Base-by-base conservation (phyloP, 345 rosid genomes). In the Eucalyptus shirleyi region DNA sequence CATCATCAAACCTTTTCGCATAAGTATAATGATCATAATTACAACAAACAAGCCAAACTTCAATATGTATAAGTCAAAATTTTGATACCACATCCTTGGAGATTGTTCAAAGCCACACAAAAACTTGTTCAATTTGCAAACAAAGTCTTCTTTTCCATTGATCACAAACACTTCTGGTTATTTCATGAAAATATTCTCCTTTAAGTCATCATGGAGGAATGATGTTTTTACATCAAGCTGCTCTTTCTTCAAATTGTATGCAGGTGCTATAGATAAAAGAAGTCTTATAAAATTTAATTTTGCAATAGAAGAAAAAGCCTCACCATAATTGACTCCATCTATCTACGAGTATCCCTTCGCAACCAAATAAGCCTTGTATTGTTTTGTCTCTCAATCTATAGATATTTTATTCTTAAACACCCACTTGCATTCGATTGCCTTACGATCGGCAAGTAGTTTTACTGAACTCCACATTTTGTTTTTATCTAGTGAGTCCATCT, bases 401-500 rank as follows among this genome's bases (percentile, higher is more conserved):
- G 1, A 49, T 9, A 17, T 17, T 11, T 86, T 86, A 17, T 47
- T 49, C 59, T 86, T 86, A 37, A 47, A 86, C 24, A 49, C 40
- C 87, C 59, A 86, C 44, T 86, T 16, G 21, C 51, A 51, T 21
- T 0, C 8, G 9, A 50, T 86, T 34, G 26, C 55, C 24, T 19
- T 30, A 3, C 0, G 3, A 47, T 51, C 5, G 2, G 0, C 2
- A 0, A 0, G 59, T 17, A 5, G 23, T 28, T 50, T 51, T 47
- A 16, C 3, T 0, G 32, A 11, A 30, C 23, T 86, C 56, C 23
- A 49, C 24, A 1, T 49, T 51, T 2, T 30, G 8, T 49, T 86
- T 51, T 49, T 51, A 28, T 86, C 1, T 6, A 87, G 16, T 17
- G 51, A 45, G 37, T 13, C 30, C 59, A 59, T 65, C 55, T 88